Conservation (phyloP, 1,284 basidiomycete genomes). For the Moniliella sp. region DNA sequence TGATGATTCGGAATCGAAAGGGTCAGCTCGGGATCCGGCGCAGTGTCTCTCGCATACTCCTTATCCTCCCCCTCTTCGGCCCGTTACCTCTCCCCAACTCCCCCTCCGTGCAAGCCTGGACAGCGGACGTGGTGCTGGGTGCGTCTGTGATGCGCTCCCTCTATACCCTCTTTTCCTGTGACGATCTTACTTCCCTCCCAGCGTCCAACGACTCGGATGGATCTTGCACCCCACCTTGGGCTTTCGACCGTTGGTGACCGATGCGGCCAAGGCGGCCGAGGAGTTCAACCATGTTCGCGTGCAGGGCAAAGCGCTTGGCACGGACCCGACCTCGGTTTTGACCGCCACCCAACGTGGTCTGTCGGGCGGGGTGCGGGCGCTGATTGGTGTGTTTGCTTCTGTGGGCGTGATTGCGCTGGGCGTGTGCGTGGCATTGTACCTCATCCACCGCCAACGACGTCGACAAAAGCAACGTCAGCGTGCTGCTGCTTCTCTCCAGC, state of each 20-base stretch:
- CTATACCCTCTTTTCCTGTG: conserved; percentile 18
- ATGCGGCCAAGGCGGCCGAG: conserved; percentile 7
- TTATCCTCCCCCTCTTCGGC: too few species aligned
- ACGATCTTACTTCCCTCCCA: too few species aligned
- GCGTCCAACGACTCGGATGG: too few species aligned
- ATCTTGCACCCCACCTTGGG: conserved; percentile 13
- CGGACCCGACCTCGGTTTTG: not conserved
- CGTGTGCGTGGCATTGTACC: conserved; percentile 3
- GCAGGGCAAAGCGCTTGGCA: conserved; percentile 16
- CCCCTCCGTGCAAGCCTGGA: too few species aligned
- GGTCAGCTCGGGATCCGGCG: too few species aligned
- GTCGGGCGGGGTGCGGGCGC: conserved; percentile 10
- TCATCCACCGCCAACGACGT: conserved; percentile 4
- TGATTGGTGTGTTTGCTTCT: conserved; percentile 17
- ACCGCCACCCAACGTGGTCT: not conserved
- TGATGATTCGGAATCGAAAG: too few species aligned
- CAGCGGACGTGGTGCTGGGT: too few species aligned
- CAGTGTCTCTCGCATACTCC: too few species aligned
- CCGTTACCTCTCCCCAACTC: too few species aligned
- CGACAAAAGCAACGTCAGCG: not conserved
- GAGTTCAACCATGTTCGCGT: conserved; percentile 23
- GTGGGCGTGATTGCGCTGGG: conserved; percentile 15
- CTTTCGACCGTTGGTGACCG: conserved; percentile 12
- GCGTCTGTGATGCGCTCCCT: conserved; percentile 21
- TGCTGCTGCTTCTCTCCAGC: too few species aligned